Base-by-base conservation (phyloP, 2,329 filamentous ascomycete genomes). In the Chalara sp. region DNA sequence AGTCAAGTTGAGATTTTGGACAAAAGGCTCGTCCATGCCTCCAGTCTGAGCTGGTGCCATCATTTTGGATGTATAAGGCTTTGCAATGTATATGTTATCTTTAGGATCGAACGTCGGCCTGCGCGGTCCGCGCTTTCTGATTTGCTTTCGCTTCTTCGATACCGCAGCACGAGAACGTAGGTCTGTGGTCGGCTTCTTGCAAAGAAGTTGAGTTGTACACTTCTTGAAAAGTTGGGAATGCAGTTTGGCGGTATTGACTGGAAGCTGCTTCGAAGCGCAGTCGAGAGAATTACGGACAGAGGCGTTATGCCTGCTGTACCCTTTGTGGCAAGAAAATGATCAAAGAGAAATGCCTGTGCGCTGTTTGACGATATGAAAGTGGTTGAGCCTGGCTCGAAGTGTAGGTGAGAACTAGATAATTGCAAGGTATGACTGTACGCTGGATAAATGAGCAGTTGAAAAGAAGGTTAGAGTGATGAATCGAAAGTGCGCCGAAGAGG, bases 1-100 rank as follows among this genome's bases (percentile, higher is more conserved):
- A 58, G 85, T 83, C 64, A 89, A 86, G 67, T 89, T 95, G 53
- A 97, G 78, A 60, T 97, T 93, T 68, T 96, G 86, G 45, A 51
- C 59, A 51, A 60, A 63, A 57, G 65, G n/a, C 13, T 35, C 35
- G 13, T 28, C 32, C 21, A 21, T 21, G 3, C 21, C 21, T 4
- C 28, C 59, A 33, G 58, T 54, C 32, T 55, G 47, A 35, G 47
- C 52, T 39, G 55, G 51, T 45, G 57, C 61, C 55, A 78, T 66
- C 73, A 78, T 78, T 58, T 74, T 75, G 60, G 67, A 61, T 54
- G 65, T 58, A 61, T 72, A 72, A 41, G 67, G 61, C 58, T 67
- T 71, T 47, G 70, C 57, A 44, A 65, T 65, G 57, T 74, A 75
- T 61, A 74, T 72, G 59, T 71, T 74, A 56, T 65, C 64, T 37